Evolutionary conservation across 257 asterid species (phyloP).

Genomic region (Forsythia suspensa): DNA sequence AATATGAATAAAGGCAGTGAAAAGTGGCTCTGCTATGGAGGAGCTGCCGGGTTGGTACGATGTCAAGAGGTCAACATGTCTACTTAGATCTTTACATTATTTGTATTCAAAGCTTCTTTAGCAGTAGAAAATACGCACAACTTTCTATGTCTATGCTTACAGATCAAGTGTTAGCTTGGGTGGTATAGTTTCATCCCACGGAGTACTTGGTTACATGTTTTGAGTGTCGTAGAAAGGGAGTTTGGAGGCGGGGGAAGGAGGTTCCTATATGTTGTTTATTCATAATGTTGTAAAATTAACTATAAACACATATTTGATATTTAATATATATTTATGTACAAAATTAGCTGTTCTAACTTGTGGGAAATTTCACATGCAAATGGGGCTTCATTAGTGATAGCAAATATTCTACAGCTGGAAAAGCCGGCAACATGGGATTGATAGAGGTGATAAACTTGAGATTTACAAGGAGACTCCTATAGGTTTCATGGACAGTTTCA

Average conservation of each 20-base stretch:
- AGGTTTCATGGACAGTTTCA: too few species aligned
- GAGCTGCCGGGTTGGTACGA: constrained; percentile 84
- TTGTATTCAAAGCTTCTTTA: neutral
- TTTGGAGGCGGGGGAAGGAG: neutral
- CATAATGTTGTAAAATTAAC: too few species aligned
- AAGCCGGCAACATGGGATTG: too few species aligned
- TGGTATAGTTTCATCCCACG: neutral
- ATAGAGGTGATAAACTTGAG: too few species aligned
- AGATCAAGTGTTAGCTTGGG: neutral
- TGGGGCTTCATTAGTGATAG: too few species aligned
- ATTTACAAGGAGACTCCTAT: too few species aligned
- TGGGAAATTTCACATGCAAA: too few species aligned
- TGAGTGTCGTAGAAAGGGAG: neutral
- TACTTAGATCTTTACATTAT: neutral
- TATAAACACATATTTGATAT: too few species aligned
- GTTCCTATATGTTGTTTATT: neutral
- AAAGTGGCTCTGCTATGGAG: constrained; percentile 88
- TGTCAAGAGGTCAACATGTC: constrained; percentile 56
- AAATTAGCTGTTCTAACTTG: too few species aligned
- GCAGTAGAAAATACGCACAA: neutral
- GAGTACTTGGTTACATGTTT: neutral
- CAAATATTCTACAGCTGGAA: too few species aligned
- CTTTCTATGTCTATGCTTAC: neutral
- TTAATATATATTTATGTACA: too few species aligned
- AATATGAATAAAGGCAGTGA: constrained; percentile 76